phyloP scores from a whole-genome alignment of 192 early-diverging fungal genomes.

The Coemansia sp. region DNA sequence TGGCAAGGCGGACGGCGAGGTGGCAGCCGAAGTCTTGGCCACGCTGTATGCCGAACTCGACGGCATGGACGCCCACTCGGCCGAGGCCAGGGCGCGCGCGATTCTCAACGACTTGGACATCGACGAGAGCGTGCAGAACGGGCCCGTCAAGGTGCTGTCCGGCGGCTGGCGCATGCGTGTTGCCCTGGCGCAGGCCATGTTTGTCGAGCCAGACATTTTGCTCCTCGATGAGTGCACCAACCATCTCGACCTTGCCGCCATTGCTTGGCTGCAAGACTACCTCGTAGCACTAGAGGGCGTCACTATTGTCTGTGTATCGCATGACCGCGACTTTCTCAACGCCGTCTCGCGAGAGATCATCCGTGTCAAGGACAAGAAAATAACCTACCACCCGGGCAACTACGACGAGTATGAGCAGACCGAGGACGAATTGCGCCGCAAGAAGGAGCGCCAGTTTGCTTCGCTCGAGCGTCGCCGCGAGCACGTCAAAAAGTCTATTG shows the following conservation, averaged over 20 bases:
- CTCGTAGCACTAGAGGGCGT: slow-evolving; percentile 60
- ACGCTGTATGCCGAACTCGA: slow-evolving; percentile 62
- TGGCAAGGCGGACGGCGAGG: slow-evolving; percentile 42
- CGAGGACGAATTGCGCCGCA: slow-evolving; percentile 68
- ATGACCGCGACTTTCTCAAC: slow-evolving; percentile 87
- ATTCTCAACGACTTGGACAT: slow-evolving; percentile 81
- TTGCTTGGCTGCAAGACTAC: slow-evolving; percentile 88
- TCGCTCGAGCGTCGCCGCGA: slow-evolving; percentile 70
- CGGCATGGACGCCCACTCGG: slow-evolving; percentile 64
- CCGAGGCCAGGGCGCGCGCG: slow-evolving; percentile 66
- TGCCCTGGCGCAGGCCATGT: slow-evolving; percentile 82
- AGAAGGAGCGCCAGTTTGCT: slow-evolving; percentile 65
- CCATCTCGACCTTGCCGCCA: slow-evolving; percentile 88
- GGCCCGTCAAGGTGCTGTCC: slow-evolving; percentile 62
- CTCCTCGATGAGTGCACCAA: slow-evolving; percentile 90
- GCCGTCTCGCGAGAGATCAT: slow-evolving; percentile 75
- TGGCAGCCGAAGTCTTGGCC: slow-evolving; percentile 61
- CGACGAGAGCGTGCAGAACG: slow-evolving; percentile 59
- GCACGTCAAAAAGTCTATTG: slow-evolving; percentile 78
- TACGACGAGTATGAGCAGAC: slow-evolving; percentile 83
- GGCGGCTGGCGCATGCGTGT: slow-evolving; percentile 93
- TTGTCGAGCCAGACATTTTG: slow-evolving; percentile 79
- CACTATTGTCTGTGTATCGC: slow-evolving; percentile 86
- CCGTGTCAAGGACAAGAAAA: slow-evolving; percentile 68
- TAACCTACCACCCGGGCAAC: slow-evolving; percentile 81